A percentile compares a stretch with the other conserved stretches of the same genome.
Evolutionary conservation across 1,139 yeast genomes (phyloP).

Genomic region (Suhomyces anneliseae): DNA sequence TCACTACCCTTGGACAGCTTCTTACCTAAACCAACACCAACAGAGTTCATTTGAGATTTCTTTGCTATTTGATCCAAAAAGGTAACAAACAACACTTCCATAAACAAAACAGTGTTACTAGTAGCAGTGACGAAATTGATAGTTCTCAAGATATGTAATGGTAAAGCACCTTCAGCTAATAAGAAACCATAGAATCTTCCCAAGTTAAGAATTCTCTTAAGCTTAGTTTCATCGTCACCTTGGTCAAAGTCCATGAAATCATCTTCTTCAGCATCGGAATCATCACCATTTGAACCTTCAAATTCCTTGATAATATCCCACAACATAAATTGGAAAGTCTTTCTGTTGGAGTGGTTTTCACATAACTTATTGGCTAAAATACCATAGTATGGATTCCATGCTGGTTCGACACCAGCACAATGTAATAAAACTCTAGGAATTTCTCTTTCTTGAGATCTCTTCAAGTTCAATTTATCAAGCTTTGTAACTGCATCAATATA

Average conservation of each 20-base stretch:
- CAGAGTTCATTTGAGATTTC: constrained; percentile 54
- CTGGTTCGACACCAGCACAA: constrained; percentile 80
- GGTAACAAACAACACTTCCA: constrained; percentile 72
- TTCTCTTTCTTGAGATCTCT: constrained; percentile 82
- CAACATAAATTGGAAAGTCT: constrained; percentile 81
- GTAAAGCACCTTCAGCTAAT: constrained; percentile 69
- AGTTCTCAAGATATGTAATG: constrained; percentile 70
- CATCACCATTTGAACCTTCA: constrained; percentile 41
- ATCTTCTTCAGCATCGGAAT: constrained; percentile 42
- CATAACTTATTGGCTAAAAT: constrained; percentile 76
- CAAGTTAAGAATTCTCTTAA: constrained; percentile 63
- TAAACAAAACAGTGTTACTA: constrained; percentile 62
- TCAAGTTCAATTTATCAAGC: constrained; percentile 74
- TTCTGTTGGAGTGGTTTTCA: constrained; percentile 65
- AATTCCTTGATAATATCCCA: constrained; percentile 87
- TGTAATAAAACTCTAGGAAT: constrained; percentile 83
- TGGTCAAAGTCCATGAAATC: constrained; percentile 39
- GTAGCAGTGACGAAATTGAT: constrained; percentile 75
- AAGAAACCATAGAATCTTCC: constrained; percentile 80
- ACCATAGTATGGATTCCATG: constrained; percentile 90
- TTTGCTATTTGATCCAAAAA: constrained; percentile 67
- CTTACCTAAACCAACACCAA: constrained; percentile 44
- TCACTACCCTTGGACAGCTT: constrained; percentile 36
- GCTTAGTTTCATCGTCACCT: constrained; percentile 41
- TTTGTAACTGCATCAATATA: constrained; percentile 84